Evolutionary conservation across 1,139 yeast genomes (phyloP).

Genomic region (Scheffersomyces titani): DNA sequence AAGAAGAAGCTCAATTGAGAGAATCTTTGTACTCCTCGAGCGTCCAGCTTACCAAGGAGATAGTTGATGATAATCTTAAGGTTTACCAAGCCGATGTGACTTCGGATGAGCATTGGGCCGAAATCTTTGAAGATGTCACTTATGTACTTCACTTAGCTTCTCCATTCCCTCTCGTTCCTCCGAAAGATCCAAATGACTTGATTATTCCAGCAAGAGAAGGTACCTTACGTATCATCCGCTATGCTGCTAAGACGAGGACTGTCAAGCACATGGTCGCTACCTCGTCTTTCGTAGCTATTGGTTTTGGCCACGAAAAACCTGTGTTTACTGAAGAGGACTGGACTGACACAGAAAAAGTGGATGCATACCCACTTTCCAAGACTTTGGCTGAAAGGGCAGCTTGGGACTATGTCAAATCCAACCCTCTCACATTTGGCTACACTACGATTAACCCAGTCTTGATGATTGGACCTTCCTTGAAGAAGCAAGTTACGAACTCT

Average conservation of each 20-base stretch:
- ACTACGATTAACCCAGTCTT: slow-evolving; percentile 16
- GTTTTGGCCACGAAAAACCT: background rate
- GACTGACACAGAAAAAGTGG: background rate
- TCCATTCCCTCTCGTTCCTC: slow-evolving; percentile 7
- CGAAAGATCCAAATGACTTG: slow-evolving; percentile 3
- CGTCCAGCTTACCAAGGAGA: slow-evolving; percentile 1
- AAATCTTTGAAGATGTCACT: slow-evolving; percentile 12
- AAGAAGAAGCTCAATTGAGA: slow-evolving; percentile 1
- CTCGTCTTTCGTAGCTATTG: slow-evolving; percentile 25
- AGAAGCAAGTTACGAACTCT: background rate
- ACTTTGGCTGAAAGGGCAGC: slow-evolving; percentile 13
- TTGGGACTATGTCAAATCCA: slow-evolving; percentile 11
- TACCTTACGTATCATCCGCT: slow-evolving; percentile 5
- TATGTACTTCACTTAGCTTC: slow-evolving; percentile 18
- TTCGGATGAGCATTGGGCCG: slow-evolving; percentile 14
- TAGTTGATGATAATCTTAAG: background rate
- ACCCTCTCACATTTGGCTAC: slow-evolving; percentile 1
- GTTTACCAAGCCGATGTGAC: slow-evolving; percentile 13
- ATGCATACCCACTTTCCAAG: slow-evolving; percentile 7
- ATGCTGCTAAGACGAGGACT: background rate
- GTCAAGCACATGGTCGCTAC: slow-evolving; percentile 25
- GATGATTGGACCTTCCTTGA: slow-evolving; percentile 17
- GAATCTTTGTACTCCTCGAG: slow-evolving; percentile 1
- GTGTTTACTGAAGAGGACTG: background rate
- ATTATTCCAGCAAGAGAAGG: slow-evolving; percentile 14